Evolutionary conservation across 441 rosid genomes (phyloP).

Genomic region (Melastoma candidum): DNA sequence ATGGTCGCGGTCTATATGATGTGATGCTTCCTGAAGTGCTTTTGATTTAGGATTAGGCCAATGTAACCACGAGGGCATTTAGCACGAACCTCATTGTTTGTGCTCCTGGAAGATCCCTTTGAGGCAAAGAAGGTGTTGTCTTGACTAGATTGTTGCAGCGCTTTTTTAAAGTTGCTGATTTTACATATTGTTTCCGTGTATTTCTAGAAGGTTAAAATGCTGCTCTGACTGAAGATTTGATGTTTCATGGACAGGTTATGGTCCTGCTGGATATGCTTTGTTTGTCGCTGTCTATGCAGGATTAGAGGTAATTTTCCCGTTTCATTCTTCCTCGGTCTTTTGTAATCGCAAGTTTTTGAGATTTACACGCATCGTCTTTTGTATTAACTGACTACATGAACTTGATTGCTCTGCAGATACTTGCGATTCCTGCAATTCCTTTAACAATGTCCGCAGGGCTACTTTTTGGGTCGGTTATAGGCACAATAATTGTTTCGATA

Average conservation of each 20-base stretch:
- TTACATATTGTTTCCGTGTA: not conserved
- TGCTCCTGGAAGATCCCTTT: no score
- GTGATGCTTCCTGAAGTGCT: not conserved
- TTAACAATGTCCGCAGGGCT: constrained; percentile 99
- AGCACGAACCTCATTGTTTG: no score
- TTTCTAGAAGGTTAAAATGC: not conserved
- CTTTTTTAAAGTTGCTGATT: not conserved
- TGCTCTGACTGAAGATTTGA: constrained; percentile 3
- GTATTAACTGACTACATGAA: not conserved
- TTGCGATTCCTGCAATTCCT: constrained; percentile 97
- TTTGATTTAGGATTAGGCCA: constrained; percentile 2
- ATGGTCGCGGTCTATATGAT: no score
- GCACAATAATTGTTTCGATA: constrained; percentile 92
- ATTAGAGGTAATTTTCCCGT: constrained; percentile 43
- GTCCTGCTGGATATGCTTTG: constrained; percentile 86
- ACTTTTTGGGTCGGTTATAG: constrained; percentile 80
- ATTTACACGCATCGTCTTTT: not conserved
- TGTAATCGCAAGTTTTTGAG: constrained; percentile 1
- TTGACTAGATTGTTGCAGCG: no score
- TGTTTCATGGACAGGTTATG: constrained; percentile 51
- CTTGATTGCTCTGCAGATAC: constrained; percentile 37
- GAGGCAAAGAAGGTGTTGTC: no score
- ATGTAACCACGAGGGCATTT: not conserved
- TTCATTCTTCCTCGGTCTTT: constrained; percentile 7
- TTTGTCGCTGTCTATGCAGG: constrained; percentile 91